phyloP scores from a whole-genome alignment of 2,329 filamentous ascomycete species.

The Fusarium staphyleae region DNA sequence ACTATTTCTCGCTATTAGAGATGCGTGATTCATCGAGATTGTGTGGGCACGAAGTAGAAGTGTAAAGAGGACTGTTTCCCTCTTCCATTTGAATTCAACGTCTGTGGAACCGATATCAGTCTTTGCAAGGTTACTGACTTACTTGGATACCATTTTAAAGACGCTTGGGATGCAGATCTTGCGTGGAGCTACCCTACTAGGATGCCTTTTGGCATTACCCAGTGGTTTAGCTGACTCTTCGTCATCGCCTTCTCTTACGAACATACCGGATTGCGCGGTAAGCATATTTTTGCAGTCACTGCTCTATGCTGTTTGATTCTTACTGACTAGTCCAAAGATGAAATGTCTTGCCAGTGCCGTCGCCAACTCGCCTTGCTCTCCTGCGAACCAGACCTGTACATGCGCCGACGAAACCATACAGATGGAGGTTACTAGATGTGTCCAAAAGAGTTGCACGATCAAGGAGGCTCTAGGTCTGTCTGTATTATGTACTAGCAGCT shows the following conservation, averaged over 20 bases:
- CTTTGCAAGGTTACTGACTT: too few relatives aligned
- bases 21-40: slow-evolving; percentile 1
- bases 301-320: background rate
- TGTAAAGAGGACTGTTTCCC: background rate
- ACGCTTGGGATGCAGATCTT: slow-evolving; percentile 7
- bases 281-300: slow-evolving; percentile 5
- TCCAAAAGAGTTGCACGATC: slow-evolving; percentile 37
- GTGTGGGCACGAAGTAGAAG: background rate
- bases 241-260: slow-evolving; percentile 14
- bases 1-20: background rate
- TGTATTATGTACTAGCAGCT: background rate
- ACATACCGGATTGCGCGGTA: slow-evolving; percentile 46
- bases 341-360: slow-evolving; percentile 40
- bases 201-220: slow-evolving; percentile 13
- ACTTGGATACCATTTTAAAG: background rate
- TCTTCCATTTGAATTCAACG: background rate
- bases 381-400: slow-evolving; percentile 42
- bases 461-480: slow-evolving; percentile 45
- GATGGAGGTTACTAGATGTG: background rate
- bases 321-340: slow-evolving; percentile 29
- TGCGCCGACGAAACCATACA: slow-evolving; percentile 38
- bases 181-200: slow-evolving; percentile 10
- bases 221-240: slow-evolving; percentile 5
- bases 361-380: slow-evolving; percentile 38
- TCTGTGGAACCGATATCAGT: too few relatives aligned